A percentile compares a stretch with the other conserved stretches of the same genome.
These are phyloP conservation scores for Thymus mandschuricus DNA, from an alignment of 257 asterid genomes.

Conservation along the genomic window DNA sequence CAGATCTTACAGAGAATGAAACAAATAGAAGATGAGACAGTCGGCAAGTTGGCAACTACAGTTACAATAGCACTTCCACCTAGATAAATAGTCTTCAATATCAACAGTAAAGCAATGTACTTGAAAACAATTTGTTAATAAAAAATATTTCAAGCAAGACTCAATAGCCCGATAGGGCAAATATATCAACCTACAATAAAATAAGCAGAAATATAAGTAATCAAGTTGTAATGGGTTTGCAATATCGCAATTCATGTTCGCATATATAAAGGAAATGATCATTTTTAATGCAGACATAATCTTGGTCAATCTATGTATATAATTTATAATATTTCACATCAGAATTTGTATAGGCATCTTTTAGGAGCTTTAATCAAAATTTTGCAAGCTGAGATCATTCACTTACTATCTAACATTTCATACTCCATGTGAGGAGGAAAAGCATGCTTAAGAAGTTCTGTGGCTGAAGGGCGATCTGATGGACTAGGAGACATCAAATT, in stretches of 20 bases:
- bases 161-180: neutral
- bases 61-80: constrained; percentile 3
- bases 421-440: constrained; percentile 95
- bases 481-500: constrained; percentile 84
- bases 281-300: neutral
- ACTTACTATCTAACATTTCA: constrained; percentile 88
- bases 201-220: neutral
- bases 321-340: neutral
- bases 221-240: neutral
- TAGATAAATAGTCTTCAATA: constrained; percentile 15
- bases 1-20: constrained; percentile 10
- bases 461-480: constrained; percentile 93
- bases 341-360: neutral
- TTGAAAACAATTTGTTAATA: constrained; percentile 12
- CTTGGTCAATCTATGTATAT: neutral
- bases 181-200: neutral
- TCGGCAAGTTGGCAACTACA: neutral
- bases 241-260: neutral
- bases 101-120: neutral
- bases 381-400: constrained; percentile 18
- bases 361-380: constrained; percentile 17
- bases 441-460: constrained; percentile 86
- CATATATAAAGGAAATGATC: neutral
- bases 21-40: neutral
- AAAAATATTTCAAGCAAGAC: neutral